phyloP scores from a whole-genome alignment of 2,329 filamentous ascomycete species.

The Didymella sp. region DNA sequence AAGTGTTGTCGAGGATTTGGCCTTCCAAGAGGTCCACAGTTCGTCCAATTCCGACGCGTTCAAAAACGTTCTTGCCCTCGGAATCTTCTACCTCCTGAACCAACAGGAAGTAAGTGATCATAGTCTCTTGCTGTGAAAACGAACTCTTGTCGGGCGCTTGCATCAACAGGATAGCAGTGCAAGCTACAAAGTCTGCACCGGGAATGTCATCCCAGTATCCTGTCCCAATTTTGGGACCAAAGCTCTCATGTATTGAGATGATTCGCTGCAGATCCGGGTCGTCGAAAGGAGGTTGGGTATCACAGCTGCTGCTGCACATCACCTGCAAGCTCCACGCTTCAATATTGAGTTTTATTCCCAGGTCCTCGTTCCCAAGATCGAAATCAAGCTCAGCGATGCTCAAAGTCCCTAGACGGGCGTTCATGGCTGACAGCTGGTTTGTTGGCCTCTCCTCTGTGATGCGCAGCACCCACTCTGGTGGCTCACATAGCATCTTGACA shows the following conservation, averaged over 20 bases:
- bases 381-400: neutral
- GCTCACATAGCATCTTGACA: neutral
- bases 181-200: neutral
- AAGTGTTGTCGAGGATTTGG: neutral
- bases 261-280: neutral
- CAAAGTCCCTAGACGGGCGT: neutral
- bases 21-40: neutral
- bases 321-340: neutral
- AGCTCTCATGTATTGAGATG: neutral
- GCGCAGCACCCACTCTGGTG: neutral
- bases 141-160: neutral
- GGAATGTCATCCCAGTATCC: neutral
- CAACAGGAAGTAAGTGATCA: neutral
- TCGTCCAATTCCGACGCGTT: neutral
- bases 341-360: neutral
- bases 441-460: neutral
- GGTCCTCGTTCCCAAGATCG: neutral
- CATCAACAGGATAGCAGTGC: conserved; percentile 1
- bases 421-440: neutral
- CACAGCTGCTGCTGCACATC: neutral
- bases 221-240: neutral
- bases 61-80: neutral
- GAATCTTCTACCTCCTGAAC: neutral
- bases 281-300: neutral
- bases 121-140: neutral